Percentiles rank a stretch among this genome's conserved stretches.
phyloP scores from a whole-genome alignment of 768 basidiomycete genomes.

The Serendipita sp. region DNA sequence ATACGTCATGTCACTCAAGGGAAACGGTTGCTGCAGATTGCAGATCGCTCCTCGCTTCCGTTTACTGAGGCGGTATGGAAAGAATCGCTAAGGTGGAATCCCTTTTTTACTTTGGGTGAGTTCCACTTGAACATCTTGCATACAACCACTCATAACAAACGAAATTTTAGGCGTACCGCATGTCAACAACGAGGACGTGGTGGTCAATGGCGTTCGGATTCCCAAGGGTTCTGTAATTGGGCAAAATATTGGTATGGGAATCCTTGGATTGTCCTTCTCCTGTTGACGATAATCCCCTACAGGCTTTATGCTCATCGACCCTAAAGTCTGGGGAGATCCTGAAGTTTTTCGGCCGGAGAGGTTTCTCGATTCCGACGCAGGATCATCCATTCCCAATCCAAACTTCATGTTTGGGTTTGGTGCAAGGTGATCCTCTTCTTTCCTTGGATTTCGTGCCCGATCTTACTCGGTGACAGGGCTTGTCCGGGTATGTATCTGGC shows the following conservation, averaged over 20 bases:
- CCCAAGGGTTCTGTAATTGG: conserved; percentile 15
- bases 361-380: conserved; percentile 11
- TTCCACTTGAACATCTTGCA: background rate
- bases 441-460: background rate
- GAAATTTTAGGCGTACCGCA: conserved; percentile 15
- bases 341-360: conserved; percentile 16
- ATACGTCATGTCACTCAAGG: conserved; percentile 21
- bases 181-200: background rate
- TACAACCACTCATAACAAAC: conserved; percentile 20
- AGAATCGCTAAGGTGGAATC: conserved; percentile 19
- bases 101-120: conserved; percentile 14
- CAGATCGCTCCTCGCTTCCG: conserved; percentile 21
- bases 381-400: background rate
- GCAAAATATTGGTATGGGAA: conserved; percentile 11
- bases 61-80: conserved; percentile 25
- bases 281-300: background rate
- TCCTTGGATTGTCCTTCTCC: background rate
- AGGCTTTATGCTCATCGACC: conserved; percentile 16
- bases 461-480: background rate
- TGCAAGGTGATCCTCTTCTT: background rate
- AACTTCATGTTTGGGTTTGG: background rate
- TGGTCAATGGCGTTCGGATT: background rate
- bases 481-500: conserved; percentile 4
- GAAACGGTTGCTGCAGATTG: conserved; percentile 21
- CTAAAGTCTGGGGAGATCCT: conserved; percentile 14